A percentile compares a stretch with the other conserved stretches of the same genome.
Evolutionary conservation across 2,329 filamentous ascomycete genomes (phyloP).

Genomic region (Alternaria rosae): DNA sequence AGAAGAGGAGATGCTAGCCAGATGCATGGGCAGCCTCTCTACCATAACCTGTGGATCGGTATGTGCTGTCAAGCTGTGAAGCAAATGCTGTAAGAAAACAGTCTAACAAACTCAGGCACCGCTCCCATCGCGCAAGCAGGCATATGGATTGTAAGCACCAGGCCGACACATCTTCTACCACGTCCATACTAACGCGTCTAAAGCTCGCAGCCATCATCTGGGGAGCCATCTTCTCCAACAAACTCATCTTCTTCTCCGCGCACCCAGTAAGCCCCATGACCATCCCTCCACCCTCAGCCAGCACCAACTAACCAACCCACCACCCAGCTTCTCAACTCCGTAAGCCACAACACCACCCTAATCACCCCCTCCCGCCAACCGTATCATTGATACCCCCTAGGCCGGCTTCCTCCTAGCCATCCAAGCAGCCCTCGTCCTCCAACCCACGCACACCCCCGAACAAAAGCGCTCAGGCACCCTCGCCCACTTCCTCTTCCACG

Average conservation of each 20-base stretch:
- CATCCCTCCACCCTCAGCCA: not conserved
- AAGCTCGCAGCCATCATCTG: constrained; percentile 78
- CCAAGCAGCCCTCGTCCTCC: constrained; percentile 83
- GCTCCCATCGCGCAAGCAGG: constrained; percentile 82
- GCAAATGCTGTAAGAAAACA: not conserved
- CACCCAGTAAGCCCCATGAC: constrained; percentile 71
- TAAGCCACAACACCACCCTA: constrained; percentile 27
- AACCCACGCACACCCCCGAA: constrained; percentile 79
- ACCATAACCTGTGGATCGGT: constrained; percentile 79
- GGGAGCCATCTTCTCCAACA: constrained; percentile 73
- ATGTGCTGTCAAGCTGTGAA: constrained; percentile 33
- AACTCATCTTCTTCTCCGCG: constrained; percentile 82
- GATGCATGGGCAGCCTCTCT: constrained; percentile 67
- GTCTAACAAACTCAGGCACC: constrained; percentile 66
- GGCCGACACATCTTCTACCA: not conserved
- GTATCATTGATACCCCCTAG: constrained; percentile 34
- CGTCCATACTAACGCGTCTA: constrained; percentile 19
- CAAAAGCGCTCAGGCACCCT: constrained; percentile 73
- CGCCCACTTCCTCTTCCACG: constrained; percentile 75
- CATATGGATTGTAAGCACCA: constrained; percentile 68
- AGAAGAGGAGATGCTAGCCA: constrained; percentile 77
- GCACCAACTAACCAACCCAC: constrained; percentile 15
- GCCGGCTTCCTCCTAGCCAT: constrained; percentile 76
- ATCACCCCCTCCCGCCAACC: constrained; percentile 17
- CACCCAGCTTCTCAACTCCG: constrained; percentile 60